Evolutionary conservation across 2,329 filamentous ascomycete species (phyloP), one percentile per base, ranked within the genome.

Genomic region (Pseudogymnoascus sp.): DNA sequence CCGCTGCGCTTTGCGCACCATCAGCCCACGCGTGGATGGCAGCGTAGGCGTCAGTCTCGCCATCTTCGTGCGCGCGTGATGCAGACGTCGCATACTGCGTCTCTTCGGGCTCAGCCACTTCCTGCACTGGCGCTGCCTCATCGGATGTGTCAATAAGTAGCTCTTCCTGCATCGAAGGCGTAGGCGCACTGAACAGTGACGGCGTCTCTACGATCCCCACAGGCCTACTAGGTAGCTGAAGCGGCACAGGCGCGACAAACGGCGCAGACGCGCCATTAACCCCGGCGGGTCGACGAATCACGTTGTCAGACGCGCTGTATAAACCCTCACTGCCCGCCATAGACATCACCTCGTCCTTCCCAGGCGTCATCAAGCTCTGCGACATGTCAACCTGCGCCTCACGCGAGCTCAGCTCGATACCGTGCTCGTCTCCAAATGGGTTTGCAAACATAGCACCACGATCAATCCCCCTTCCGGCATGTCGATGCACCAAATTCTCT

Each of bases 21-120:
- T 84, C 79, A 1, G 84, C 84, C 84, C 85, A 87, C 0, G 84
- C 85, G 69, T 87, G 83, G 66, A 87, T 87, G 1, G 82, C 84
- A 52, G 80, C 80, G 68, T 81, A 86, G 1, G 81, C 79, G 12
- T 80, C 78, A 12, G 75, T 70, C 18, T 68, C 63, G 36, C 70
- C 65, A 39, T 12, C 35, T 3, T 74, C 80, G 67, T 82, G 79
- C 61, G 81, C 72, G 1, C 75, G 71, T 66, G 81, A 77, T 42
- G 79, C 77, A 7, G 80, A 78, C 0, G 81, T 80, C 75, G 82
- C 78, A 72, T 76, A 82, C 67, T 83, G 80, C 63, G 82, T 74
- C 5, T 75, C 71, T 5, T 68, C 73, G 21, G 77, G 69, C 42
- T 71, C 29, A 5, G n/a, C n/a, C 8, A 52, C 27, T 40, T 21